phyloP scores from a whole-genome alignment of 352 stramenopile genomes.

The Thraustochytrium sp. region DNA sequence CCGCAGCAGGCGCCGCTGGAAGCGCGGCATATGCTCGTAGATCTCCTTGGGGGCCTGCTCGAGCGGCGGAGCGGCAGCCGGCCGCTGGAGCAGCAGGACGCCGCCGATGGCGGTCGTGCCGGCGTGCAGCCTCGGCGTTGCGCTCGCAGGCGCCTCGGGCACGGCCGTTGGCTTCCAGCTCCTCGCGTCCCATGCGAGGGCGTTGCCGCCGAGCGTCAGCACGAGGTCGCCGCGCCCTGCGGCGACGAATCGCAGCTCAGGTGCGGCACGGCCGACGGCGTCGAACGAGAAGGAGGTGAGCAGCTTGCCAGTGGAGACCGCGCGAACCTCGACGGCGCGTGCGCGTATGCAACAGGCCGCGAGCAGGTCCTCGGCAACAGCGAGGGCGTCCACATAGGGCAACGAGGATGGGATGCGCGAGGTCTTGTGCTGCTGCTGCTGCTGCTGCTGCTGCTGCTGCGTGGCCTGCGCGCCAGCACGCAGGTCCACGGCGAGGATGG shows the following conservation, averaged over 20 bases:
- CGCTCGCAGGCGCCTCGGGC: too few species aligned
- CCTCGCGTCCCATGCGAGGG: background rate
- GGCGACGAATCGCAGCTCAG: background rate
- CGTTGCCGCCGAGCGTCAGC: background rate
- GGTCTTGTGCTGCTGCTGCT: too few species aligned
- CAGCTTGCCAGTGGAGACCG: background rate
- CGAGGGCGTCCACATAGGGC: background rate
- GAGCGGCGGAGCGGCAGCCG: too few species aligned
- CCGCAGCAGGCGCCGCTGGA: too few species aligned
- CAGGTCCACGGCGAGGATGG: background rate
- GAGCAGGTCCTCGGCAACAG: background rate
- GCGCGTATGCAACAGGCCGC: background rate
- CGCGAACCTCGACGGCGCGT: background rate
- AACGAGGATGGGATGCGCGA: background rate
- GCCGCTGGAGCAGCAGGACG: too few species aligned
- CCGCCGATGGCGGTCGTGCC: too few species aligned
- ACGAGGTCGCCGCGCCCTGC: background rate
- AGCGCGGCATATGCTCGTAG: too few species aligned
- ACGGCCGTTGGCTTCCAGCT: constrained; percentile 24
- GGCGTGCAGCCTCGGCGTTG: too few species aligned
- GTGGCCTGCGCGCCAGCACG: too few species aligned
- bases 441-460: too few species aligned
- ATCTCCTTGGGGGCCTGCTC: too few species aligned
- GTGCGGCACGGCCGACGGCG: background rate
- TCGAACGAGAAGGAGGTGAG: background rate